phyloP scores from a whole-genome alignment of 345 rosid genomes.

The Kernera saxatilis region DNA sequence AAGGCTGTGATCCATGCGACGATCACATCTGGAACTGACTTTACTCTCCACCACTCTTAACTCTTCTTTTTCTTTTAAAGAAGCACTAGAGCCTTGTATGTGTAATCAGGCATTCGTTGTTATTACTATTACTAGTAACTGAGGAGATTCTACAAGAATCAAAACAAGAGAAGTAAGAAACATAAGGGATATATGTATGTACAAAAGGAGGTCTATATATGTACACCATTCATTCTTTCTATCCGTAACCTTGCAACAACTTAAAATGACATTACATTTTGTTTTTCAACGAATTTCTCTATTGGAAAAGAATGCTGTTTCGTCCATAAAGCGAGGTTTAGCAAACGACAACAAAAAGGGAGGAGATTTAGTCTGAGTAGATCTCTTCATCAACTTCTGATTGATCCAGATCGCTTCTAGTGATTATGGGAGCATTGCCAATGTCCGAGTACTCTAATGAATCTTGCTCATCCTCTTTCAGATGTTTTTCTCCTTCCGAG shows the following conservation, averaged over 20 bases:
- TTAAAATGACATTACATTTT: neutral
- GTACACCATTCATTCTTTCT: conserved; percentile 18
- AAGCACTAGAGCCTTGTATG: neutral
- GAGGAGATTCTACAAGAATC: neutral
- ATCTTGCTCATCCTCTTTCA: conserved; percentile 45
- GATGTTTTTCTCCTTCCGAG: conserved; percentile 35
- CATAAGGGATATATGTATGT: neutral
- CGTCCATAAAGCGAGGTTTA: neutral
- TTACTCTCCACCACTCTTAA: neutral
- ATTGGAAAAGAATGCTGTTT: neutral
- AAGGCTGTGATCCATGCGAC: conserved; percentile 71
- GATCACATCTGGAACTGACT: conserved; percentile 42
- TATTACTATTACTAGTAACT: neutral
- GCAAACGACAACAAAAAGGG: too few relatives aligned
- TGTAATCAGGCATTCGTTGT: neutral
- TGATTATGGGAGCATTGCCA: conserved; percentile 15
- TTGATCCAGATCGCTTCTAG: conserved; percentile 2
- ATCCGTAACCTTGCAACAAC: conserved; percentile 1
- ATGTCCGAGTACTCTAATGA: conserved; percentile 35
- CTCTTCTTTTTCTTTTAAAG: neutral
- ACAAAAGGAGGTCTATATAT: neutral
- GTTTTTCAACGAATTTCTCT: neutral
- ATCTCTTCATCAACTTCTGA: neutral
- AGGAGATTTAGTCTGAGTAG: neutral
- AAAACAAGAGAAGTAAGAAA: neutral